These are phyloP conservation scores for Panaeolus papilionaceus DNA, from an alignment of 768 basidiomycete genomes.

Conservation along the genomic window DNA sequence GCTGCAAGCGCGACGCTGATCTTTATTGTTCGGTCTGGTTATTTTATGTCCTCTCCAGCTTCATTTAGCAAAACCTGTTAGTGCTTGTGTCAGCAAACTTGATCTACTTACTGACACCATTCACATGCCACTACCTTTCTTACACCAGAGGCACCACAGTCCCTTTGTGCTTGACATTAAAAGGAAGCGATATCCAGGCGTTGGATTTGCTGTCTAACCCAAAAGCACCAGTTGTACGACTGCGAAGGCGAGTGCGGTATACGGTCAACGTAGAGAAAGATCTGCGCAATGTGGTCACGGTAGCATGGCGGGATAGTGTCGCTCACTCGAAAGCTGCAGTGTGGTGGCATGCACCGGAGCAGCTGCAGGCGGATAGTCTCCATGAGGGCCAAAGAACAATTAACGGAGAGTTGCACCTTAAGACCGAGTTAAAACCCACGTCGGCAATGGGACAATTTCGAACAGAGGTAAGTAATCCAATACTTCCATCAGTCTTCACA, in stretches of 20 bases:
- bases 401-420: conserved; percentile 45
- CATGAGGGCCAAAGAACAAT: conserved; percentile 27
- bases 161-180: conserved; percentile 40
- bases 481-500: conserved; percentile 10
- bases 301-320: conserved; percentile 32
- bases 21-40: conserved; percentile 14
- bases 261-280: conserved; percentile 21
- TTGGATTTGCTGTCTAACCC: conserved; percentile 43
- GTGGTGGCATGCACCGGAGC: conserved; percentile 37
- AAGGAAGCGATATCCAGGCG: conserved; percentile 39
- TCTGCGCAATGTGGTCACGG: conserved; percentile 7
- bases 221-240: conserved; percentile 37
- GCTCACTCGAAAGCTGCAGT: conserved; percentile 36
- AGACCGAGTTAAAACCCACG: conserved; percentile 41
- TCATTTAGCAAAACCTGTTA: conserved; percentile 46
- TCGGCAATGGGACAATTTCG: conserved; percentile 44
- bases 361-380: conserved; percentile 15
- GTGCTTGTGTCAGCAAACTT: conserved; percentile 19
- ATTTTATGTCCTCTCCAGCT: conserved; percentile 31
- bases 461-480: conserved; percentile 37
- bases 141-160: conserved; percentile 50
- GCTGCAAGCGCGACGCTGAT: conserved; percentile 7
- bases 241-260: conserved; percentile 35
- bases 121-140: conserved; percentile 35
- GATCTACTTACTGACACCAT: conserved; percentile 3